Evolutionary conservation across 1,284 basidiomycete species (phyloP).

Genomic region (Ganoderma sinense): DNA sequence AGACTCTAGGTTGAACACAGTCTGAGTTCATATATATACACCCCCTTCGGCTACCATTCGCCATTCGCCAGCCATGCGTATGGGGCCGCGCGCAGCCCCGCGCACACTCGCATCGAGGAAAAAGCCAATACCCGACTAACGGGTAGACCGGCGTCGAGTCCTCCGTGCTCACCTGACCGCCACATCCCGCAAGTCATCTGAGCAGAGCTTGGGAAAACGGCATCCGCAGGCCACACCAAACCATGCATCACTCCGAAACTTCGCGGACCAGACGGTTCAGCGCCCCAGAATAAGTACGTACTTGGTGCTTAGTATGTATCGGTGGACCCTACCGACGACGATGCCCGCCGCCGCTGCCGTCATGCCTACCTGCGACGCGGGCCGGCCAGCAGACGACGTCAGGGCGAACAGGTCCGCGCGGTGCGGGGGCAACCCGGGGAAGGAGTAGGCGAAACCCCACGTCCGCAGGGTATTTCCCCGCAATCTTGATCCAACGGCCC

Average conservation of each 20-base stretch:
- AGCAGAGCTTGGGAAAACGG: background rate
- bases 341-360: background rate
- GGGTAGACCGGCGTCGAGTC: background rate
- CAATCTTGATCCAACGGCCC: slow-evolving; percentile 15
- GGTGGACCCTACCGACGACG: background rate
- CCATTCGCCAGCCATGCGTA: no score
- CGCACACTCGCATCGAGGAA: no score
- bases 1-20: no score
- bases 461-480: slow-evolving; percentile 4
- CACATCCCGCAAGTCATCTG: background rate
- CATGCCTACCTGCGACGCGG: background rate
- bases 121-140: no score
- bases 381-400: background rate
- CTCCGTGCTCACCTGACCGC: background rate
- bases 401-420: background rate
- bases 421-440: background rate
- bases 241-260: background rate
- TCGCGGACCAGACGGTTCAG: background rate
- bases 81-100: no score
- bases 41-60: no score
- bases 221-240: background rate
- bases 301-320: no score
- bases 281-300: background rate
- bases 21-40: no score
- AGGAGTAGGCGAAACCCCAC: background rate